Evolutionary conservation across 1,139 yeast species (phyloP).

Genomic region (Blastobotrys serpentis): DNA sequence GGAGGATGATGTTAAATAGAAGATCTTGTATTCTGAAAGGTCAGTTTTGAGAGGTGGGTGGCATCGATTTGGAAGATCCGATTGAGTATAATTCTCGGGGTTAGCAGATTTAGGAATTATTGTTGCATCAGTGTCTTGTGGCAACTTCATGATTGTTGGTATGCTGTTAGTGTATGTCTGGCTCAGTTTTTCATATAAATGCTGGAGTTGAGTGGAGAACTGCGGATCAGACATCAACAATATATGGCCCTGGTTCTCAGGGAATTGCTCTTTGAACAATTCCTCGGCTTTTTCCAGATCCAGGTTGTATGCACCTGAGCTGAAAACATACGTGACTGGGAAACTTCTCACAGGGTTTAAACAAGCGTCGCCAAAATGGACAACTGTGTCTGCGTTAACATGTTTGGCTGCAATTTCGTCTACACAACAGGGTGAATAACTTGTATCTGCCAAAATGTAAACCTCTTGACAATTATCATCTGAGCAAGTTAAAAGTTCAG

Average conservation of each 20-base stretch:
- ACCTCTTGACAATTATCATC: constrained; percentile 25
- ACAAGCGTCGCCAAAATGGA: constrained; percentile 96
- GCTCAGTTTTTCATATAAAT: neutral
- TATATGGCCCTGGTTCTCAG: constrained; percentile 21
- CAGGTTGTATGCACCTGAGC: constrained; percentile 39
- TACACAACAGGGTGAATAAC: constrained; percentile 92
- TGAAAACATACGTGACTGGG: constrained; percentile 77
- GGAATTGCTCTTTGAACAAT: constrained; percentile 24
- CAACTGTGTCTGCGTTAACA: constrained; percentile 77
- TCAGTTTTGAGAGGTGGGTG: constrained; percentile 23
- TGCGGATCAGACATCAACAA: constrained; percentile 37
- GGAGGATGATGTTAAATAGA: constrained; percentile 56
- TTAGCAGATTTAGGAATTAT: constrained; percentile 8
- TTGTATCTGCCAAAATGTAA: constrained; percentile 77
- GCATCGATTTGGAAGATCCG: constrained; percentile 28
- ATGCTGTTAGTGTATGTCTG: neutral
- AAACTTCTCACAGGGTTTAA: constrained; percentile 65
- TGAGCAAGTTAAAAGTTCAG: constrained; percentile 23
- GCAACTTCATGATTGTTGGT: constrained; percentile 11
- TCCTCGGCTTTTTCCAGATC: constrained; percentile 25
- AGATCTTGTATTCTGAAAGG: constrained; percentile 47
- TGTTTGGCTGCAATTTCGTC: constrained; percentile 98
- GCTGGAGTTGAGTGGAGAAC: constrained; percentile 22
- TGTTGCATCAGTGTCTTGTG: constrained; percentile 14
- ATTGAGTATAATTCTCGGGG: constrained; percentile 9